Evolutionary conservation across 495 filamentous ascomycete species (phyloP), one percentile per base, ranked within the genome.

Genomic region (Aspergillus haitiensis): DNA sequence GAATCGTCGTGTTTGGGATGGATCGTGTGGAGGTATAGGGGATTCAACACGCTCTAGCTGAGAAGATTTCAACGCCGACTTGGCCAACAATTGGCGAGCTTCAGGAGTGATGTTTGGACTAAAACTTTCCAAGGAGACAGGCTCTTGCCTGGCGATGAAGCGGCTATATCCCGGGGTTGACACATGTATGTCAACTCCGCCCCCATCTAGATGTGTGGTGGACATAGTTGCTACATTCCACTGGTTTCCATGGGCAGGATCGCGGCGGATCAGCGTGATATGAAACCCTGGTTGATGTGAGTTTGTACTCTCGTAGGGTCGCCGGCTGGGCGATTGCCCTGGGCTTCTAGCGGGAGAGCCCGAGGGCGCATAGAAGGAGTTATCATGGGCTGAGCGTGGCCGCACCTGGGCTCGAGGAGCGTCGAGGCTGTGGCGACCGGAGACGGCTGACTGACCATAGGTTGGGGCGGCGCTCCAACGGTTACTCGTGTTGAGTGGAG

Each of bases 221-320:
- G 79, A 78, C 42, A 96, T 84, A 44, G 76, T 88, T 6, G 88
- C 92, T 32, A 97, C 86, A 64, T 97, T 97, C 90, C 91, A 96
- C 70, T 98, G 94, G 40, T 79, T 81, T 10, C 87, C 86, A 31
- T 87, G 87, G 1, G 83, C 77, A 3, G 91, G 88, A 72, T 97
- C 91, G 36, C 94, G 88, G 12, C 94, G 88, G 54, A 98, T 96
- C 11, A 98, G 75, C 0, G 89, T 96, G 34, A 97, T 82, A n/a
- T 86, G 84, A 80, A 86, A 74, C 7, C 72, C 70, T 11, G 67
- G 56, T 65, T 56, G 48, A 35, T 65, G 32, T 10, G 56, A 46
- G 51, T 50, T 12, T 36, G 52, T 4, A 42, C 31, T 49, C n/a
- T 66, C 61, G 33, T 59, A 52, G 46, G 59, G 31, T 49, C 49